Percentiles rank a stretch among this genome's conserved stretches.
These are phyloP conservation scores for Parascedosporium putredinis DNA, from an alignment of 2,329 filamentous ascomycete genomes.

Conservation along the genomic window DNA sequence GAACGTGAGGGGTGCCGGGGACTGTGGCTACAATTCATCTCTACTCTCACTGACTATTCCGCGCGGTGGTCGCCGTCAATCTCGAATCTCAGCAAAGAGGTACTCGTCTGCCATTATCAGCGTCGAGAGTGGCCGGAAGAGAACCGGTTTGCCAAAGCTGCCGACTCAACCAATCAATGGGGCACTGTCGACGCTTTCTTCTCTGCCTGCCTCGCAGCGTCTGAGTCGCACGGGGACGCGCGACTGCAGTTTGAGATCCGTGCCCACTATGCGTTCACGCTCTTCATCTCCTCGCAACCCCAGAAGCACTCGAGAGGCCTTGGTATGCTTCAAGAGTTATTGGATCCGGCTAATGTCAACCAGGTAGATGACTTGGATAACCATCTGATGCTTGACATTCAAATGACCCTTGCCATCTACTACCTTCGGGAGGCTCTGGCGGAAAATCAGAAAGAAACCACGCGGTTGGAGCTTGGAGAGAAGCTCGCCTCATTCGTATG, in stretches of 20 bases:
- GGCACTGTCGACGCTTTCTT: neutral
- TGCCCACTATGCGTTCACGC: neutral
- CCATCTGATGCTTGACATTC: too few relatives aligned
- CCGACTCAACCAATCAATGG: neutral
- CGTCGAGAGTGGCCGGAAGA: neutral
- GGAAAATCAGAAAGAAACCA: neutral
- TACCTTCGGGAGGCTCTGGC: neutral
- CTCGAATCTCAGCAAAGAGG: neutral
- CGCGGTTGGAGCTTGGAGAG: neutral
- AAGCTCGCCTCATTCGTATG: neutral
- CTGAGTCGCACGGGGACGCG: neutral
- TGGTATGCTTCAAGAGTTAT: neutral
- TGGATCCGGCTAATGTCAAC: neutral
- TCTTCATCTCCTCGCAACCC: neutral
- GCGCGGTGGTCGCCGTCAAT: neutral
- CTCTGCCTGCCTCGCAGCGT: neutral
- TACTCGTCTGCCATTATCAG: neutral
- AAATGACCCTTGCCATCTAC: neutral
- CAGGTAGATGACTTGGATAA: neutral
- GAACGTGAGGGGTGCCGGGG: neutral
- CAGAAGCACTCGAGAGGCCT: neutral
- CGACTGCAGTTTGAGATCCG: neutral
- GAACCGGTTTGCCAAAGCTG: neutral
- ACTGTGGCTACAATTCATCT: neutral
- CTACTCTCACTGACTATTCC: neutral